phyloP scores from a whole-genome alignment of 768 basidiomycete genomes.

The Suillus subluteus region DNA sequence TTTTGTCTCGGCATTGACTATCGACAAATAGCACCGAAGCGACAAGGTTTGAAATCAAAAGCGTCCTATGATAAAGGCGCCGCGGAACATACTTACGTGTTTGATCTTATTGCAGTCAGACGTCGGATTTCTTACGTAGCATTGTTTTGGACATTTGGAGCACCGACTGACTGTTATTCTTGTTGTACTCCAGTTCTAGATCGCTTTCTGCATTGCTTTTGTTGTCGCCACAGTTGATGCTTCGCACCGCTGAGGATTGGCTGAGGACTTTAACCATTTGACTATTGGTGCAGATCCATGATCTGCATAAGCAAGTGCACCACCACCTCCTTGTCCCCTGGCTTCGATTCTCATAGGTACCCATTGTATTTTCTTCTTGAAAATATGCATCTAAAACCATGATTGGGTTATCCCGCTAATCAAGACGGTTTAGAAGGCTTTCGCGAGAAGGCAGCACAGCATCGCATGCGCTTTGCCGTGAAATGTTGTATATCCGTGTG shows the following conservation, averaged over 20 bases:
- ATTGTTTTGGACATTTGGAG: neutral
- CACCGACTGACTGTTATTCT: too few species aligned
- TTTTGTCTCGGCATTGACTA: neutral
- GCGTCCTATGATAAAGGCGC: neutral
- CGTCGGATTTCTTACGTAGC: neutral
- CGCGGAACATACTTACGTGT: neutral
- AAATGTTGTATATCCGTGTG: neutral
- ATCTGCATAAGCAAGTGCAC: neutral
- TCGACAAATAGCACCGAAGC: neutral
- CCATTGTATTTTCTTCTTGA: neutral
- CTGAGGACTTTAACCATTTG: neutral
- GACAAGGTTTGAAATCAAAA: neutral
- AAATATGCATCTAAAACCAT: neutral
- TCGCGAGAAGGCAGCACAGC: neutral
- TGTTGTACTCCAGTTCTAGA: neutral
- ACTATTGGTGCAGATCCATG: neutral
- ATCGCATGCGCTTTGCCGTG: conserved; percentile 1
- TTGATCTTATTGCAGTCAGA: neutral
- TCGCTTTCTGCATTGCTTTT: neutral
- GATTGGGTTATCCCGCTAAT: neutral
- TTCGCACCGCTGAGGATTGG: neutral
- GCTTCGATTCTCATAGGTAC: neutral
- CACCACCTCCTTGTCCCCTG: neutral
- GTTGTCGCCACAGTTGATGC: neutral
- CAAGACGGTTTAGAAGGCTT: neutral